Base-by-base conservation (phyloP, 768 basidiomycete genomes). In the Punctularia strigosozonata region DNA sequence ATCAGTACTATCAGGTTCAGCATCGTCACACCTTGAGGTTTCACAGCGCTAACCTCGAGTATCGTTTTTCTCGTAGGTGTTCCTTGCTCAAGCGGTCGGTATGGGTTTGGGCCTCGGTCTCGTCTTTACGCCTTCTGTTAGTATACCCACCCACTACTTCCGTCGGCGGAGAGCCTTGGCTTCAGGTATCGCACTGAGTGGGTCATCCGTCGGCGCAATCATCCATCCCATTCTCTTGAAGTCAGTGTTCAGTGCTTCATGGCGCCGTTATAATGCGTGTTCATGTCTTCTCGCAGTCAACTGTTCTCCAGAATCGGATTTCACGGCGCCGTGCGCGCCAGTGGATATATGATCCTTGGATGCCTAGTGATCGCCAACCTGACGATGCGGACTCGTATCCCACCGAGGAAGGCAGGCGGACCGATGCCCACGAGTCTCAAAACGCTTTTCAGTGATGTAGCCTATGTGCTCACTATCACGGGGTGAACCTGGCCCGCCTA, bases 51-150 rank as follows among this genome's bases (percentile, higher is more conserved):
- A n/a, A n/a, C n/a, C n/a, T n/a, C n/a, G n/a, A n/a, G n/a, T n/a
- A n/a, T n/a, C n/a, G n/a, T n/a, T n/a, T n/a, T n/a, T n/a, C 36
- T 49, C 36, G 19, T 48, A 73, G 59, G 45, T 64, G 13, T 55
- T 72, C 36, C 59, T 71, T n/a, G 44, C 55, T 17, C 69, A 73
- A 49, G 71, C 67, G 2, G 39, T 72, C n/a, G 49, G 53, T 12
- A 49, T 56, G 2, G 69, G 71, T 2, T 43, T 68, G 8, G 68
- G 56, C 5, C 55, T 57, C 3, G 73, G 70, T 12, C 38, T 71
- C 24, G 47, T 68, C 26, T 74, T 61, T 40, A 47, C 70, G 13
- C 71, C 71, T 0, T 10, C 33, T 8, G 18, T 34, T 19, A 10
- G 10, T 8, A 10, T 8, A 10, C 10, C 20, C 33, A 10, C 33